Conservation (phyloP, 352 stramenopile genomes). For the Elongisporangium undulatum region DNA sequence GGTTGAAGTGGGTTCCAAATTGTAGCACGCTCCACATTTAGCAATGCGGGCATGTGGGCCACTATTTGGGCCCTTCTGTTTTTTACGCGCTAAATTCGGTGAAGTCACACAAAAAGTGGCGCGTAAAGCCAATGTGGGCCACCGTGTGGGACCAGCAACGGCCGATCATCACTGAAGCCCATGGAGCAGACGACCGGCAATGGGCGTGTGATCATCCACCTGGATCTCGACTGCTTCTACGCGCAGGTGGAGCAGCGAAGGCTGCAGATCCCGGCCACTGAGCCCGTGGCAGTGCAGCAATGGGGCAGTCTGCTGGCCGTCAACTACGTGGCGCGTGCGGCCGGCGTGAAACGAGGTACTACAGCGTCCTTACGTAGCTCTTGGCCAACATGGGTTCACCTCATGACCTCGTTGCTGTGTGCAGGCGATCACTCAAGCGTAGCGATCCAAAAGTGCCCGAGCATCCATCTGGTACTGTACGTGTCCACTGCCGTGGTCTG, state of each 20-base stretch:
- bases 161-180: not conserved
- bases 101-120: not conserved
- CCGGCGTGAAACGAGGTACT: slow-evolving; percentile 55
- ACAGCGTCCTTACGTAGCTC: not conserved
- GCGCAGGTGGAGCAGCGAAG: slow-evolving; percentile 78
- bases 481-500: not conserved
- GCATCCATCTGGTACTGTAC: slow-evolving; percentile 61
- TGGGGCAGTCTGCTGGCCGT: slow-evolving; percentile 82
- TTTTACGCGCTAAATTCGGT: not conserved
- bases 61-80: not conserved
- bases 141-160: not conserved
- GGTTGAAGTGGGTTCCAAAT: too few species aligned
- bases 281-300: slow-evolving; percentile 79
- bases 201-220: slow-evolving; percentile 69
- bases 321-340: slow-evolving; percentile 77
- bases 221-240: slow-evolving; percentile 89
- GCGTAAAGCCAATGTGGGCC: not conserved
- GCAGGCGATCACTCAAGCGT: slow-evolving; percentile 61
- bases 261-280: slow-evolving; percentile 51
- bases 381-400: not conserved
- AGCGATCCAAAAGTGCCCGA: slow-evolving; percentile 67
- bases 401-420: not conserved
- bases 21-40: not conserved
- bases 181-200: not conserved
- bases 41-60: not conserved